Evolutionary conservation across 148 eudicot species (phyloP).

Genomic region (Bassia scoparia): DNA sequence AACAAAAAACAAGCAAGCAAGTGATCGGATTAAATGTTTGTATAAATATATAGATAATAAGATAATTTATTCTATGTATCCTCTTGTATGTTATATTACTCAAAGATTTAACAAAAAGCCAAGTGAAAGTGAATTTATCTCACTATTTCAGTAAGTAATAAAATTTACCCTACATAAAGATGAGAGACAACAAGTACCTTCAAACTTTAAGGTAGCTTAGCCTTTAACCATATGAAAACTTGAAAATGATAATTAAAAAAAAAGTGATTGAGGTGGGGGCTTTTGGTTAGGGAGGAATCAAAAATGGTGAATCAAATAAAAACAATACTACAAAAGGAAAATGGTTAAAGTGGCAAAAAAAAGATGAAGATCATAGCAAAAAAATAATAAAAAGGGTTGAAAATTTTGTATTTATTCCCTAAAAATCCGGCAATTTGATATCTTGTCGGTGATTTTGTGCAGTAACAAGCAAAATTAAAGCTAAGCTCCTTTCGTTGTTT

Average conservation of each 20-base stretch:
- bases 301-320: background rate
- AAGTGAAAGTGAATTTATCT: too few species aligned
- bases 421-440: constrained; percentile 28
- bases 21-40: too few species aligned
- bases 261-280: background rate
- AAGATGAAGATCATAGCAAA: background rate
- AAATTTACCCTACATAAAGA: too few species aligned
- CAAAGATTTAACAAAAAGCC: too few species aligned
- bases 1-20: too few species aligned
- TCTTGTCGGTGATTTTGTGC: constrained; percentile 21
- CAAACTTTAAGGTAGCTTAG: background rate
- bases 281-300: constrained; percentile 10
- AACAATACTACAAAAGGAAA: constrained; percentile 22
- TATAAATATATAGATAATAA: too few species aligned
- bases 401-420: constrained; percentile 19
- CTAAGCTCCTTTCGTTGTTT: too few species aligned
- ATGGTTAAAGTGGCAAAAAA: constrained; percentile 20
- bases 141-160: too few species aligned
- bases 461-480: background rate
- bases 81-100: too few species aligned
- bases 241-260: background rate
- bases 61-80: too few species aligned
- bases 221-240: constrained; percentile 6
- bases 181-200: too few species aligned
- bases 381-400: background rate